Conservation (phyloP, 2,329 filamentous ascomycete species). For the Colletotrichum truncatum region DNA sequence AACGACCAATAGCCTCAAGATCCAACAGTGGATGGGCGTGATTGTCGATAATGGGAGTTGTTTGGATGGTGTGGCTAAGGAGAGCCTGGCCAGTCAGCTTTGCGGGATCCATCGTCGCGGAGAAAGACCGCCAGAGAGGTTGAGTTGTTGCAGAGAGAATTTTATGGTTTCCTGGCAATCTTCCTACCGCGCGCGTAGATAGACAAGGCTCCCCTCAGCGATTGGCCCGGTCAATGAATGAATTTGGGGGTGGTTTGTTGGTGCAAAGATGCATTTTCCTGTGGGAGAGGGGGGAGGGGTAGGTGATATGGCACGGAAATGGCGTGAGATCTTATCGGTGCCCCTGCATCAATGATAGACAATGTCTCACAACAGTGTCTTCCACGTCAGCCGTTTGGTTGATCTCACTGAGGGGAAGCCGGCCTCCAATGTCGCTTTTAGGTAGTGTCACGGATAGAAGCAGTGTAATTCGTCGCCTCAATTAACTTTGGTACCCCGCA, state of each 20-base stretch:
- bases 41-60: constrained; percentile 75
- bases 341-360: not conserved
- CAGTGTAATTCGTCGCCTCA: not conserved
- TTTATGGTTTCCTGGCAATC: not conserved
- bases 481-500: constrained; percentile 12
- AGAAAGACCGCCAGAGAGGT: constrained; percentile 18
- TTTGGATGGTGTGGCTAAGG: constrained; percentile 52
- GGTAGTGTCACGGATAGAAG: not conserved
- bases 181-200: constrained; percentile 11
- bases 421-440: not conserved
- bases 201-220: not conserved
- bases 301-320: constrained; percentile 8
- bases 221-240: not conserved
- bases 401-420: not conserved
- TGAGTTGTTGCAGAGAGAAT: not conserved
- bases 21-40: constrained; percentile 77
- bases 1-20: constrained; percentile 53
- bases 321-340: constrained; percentile 28
- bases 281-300: constrained; percentile 7
- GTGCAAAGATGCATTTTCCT: constrained; percentile 2
- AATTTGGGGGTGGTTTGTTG: not conserved
- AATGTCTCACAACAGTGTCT: constrained; percentile 11
- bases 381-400: not conserved
- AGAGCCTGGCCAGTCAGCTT: constrained; percentile 33
- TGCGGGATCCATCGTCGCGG: constrained; percentile 29